Evolutionary conservation across 495 filamentous ascomycete genomes (phyloP), one percentile per base, ranked within the genome.

Genomic region (Talaromyces trachyspermus): DNA sequence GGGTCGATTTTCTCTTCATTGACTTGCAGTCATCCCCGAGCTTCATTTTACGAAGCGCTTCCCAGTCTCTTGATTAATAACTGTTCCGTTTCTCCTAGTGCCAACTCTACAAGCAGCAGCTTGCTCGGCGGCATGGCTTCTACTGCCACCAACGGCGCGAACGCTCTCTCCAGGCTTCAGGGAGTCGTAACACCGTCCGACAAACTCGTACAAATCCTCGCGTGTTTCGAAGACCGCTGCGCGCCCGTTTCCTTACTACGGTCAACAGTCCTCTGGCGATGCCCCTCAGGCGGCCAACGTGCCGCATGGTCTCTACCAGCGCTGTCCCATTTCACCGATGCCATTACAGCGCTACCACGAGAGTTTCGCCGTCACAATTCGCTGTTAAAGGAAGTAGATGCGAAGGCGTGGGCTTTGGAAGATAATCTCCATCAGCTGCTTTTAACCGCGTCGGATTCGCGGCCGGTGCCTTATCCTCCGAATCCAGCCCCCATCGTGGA

Each of bases 331-430:
- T 99, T 97, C 64, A 85, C 90, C 47, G 89, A 97, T 64, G 81
- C 89, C 38, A 86, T 96, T 54, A 84, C 85, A 15, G 91, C 94
- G 19, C 81, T 99, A 4, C 92, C 92, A 6, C 86, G 88, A 60
- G 92, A 99, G 59, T 88, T 95, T 44, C 86, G 95, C 47, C 78
- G 88, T 50, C 91, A 99, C 62, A 95, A 95, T 58, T 92, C 89
- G 5, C 76, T 96, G 36, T 70, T 99, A 42, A 95, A 95, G 55
- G 92, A 99, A 63, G 92, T 96, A 25, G 94, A 99, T 69, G 91
- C 92, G 41, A 99, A 99, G 53, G 71, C 72, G 11, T 76, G 71
- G 66, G 74, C 71, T 4, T 63, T 76, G 7, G 74, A 78, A 54
- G 74, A 75, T 49, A 70, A 78, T 55, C 73, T 95, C 25, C 74